A percentile compares a stretch with the other conserved stretches of the same genome.
These are phyloP conservation scores for Populus deltoides DNA, from an alignment of 345 rosid genomes.

Conservation along the genomic window DNA sequence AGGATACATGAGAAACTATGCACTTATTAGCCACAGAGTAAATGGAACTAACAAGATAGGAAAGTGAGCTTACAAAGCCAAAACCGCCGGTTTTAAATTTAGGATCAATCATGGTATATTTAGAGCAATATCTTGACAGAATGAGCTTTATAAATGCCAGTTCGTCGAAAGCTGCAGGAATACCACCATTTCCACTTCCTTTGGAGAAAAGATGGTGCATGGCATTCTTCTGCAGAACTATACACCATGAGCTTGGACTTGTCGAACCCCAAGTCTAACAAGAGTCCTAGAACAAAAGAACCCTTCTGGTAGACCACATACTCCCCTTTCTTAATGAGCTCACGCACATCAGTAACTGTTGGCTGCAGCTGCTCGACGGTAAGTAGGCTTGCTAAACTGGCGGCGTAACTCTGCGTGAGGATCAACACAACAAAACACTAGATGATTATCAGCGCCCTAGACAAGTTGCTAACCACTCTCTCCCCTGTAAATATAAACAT, in stretches of 20 bases:
- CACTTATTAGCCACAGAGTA: constrained; percentile 9
- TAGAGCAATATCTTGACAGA: constrained; percentile 31
- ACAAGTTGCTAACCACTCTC: constrained; percentile 50
- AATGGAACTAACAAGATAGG: constrained; percentile 2
- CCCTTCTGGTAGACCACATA: constrained; percentile 40
- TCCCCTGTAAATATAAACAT: constrained; percentile 40
- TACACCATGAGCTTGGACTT: constrained; percentile 14
- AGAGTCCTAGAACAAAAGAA: constrained; percentile 42
- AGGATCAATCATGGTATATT: constrained; percentile 11
- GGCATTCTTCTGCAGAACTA: constrained; percentile 22
- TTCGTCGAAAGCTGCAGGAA: constrained; percentile 39
- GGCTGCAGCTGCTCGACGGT: constrained; percentile 57
- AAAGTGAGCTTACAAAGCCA: constrained; percentile 19
- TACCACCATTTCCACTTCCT: constrained; percentile 16
- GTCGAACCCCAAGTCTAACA: constrained; percentile 16
- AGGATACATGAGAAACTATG: not conserved
- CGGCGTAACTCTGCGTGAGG: constrained; percentile 67
- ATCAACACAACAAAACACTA: constrained; percentile 76
- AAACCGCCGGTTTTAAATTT: constrained; percentile 9
- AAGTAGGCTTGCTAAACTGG: constrained; percentile 56
- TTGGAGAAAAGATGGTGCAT: constrained; percentile 14
- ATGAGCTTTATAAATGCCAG: constrained; percentile 42
- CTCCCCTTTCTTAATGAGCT: constrained; percentile 39
- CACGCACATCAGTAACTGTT: constrained; percentile 31
- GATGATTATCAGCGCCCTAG: constrained; percentile 43